Base-by-base conservation (phyloP, 2,329 filamentous ascomycete species). In the Tricladium varicosporioides region DNA sequence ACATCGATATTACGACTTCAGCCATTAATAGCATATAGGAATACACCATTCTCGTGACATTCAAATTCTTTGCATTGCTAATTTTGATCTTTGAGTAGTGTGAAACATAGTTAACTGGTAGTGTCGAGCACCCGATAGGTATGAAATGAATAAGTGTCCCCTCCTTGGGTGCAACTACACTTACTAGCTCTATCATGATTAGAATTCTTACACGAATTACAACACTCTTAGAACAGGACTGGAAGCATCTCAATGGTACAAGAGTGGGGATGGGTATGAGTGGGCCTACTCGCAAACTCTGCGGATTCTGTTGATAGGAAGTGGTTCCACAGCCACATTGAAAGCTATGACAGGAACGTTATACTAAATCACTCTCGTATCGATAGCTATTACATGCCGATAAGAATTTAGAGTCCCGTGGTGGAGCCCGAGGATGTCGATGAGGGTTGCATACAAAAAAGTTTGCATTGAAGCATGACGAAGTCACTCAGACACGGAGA, bases 261-360 rank as follows among this genome's bases (percentile, higher is more conserved):
- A 16, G 8, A 22, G 15, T 18, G 19, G 15, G 5, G 18, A 42
- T 19, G 46, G 2, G 5, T 19, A 54, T 32, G 19, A 40, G 18
- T 48, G 45, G 46, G 33, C 52, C 9, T 49, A 32, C 19, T 49
- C 53, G 10, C 53, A 54, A 33, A 49, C 43, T 19, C 13, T 54
- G 18, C 53, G 33, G 8, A 50, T 54, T 15, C 19, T 54, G 45
- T 22, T 54, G 32, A 22, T 54, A 11, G 53, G 22, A 18, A 48
- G 53, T 49, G 16, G 33, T 5, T 50, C 33, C 2, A 54, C 49
- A 44, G 46, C 53, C 33, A 14, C 42, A 19, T 13, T 49, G 13
- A 46, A 54, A 33, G 53, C 45, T 9, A 11, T 49, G 10, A 54
- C 52, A 2, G 52, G 48, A 42, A 43, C 8, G 48, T 42, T 36